A percentile compares a stretch with the other conserved stretches of the same genome.
Evolutionary conservation across 768 basidiomycete genomes (phyloP).

Genomic region (Ramaria sp.): DNA sequence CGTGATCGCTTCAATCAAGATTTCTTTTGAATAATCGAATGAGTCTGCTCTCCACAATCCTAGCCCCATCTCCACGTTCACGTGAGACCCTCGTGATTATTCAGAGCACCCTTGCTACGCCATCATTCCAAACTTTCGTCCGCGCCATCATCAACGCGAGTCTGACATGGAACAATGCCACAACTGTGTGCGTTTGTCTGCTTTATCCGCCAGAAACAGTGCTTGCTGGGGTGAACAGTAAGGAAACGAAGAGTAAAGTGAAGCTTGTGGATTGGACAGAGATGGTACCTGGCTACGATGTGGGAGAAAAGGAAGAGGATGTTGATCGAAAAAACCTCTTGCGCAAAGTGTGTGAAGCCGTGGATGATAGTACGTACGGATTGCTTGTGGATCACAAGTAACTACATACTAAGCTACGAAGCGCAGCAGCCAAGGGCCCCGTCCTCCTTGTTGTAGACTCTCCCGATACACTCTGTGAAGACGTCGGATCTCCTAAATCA

Average conservation of each 20-base stretch:
- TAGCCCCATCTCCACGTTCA: background rate
- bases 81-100: background rate
- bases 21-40: too few relatives aligned
- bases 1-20: too few relatives aligned
- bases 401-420: background rate
- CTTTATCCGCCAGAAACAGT: constrained; percentile 42
- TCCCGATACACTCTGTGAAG: constrained; percentile 49
- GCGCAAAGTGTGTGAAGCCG: background rate
- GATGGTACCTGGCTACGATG: constrained; percentile 42
- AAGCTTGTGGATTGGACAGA: constrained; percentile 39
- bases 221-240: constrained; percentile 17
- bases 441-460: constrained; percentile 64
- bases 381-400: background rate
- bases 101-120: background rate
- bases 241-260: constrained; percentile 13
- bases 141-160: background rate
- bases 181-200: constrained; percentile 29
- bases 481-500: constrained; percentile 44
- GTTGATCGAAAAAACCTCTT: constrained; percentile 11
- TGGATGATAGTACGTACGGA: constrained; percentile 8
- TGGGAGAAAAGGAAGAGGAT: constrained; percentile 11
- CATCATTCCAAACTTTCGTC: background rate
- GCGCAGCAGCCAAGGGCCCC: constrained; percentile 31
- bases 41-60: too few relatives aligned
- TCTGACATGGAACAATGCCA: background rate